Evolutionary conservation across 805 yeast species (phyloP), one percentile per base, ranked within the genome.

Genomic region (Candida peoriensis): DNA sequence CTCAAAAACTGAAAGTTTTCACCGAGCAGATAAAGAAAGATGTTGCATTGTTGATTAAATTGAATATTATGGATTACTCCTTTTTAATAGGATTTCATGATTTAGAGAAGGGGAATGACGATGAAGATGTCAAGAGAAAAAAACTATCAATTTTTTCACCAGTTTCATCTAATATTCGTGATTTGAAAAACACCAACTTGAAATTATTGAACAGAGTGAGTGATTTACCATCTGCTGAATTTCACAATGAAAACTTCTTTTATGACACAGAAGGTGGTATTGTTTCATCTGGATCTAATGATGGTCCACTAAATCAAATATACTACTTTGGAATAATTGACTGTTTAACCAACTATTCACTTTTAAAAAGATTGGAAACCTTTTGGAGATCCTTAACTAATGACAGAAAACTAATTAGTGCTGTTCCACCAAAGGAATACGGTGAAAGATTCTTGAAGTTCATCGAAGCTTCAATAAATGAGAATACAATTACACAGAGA

Each of bases 21-120:
- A 57, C 84, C 20, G 60, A 68, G 13, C 98, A 93, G 58, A 64
- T 93, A 37, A 76, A 69, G 30, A 69, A 69, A 21, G 99, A 93
- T 55, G 93, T 87, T 14, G 58, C 64, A 37, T 68, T 93, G 16
- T 66, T 93, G 28, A 71, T 86, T 42, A 69, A 72, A 38, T 64
- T 87, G 43, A 87, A 88, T 48, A 89, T 86, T 23, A 93, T 93
- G 99, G 99, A 93, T 57, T 93, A 94, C 59, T 88, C 97, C 0
- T 66, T 93, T 42, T 64, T 93, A 31, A 61, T 94, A 29, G 99
- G 98, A 1, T 71, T 89, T 21, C 97, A 87, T 54, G 93, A 89
- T 54, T 63, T 81, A 41, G 66, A 68, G 20, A 66, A 69, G 42
- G 85, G 81, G 3, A 75, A 74, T 39, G 66, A 70, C 17, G 50